Evolutionary conservation across 345 rosid genomes (phyloP), one percentile per base, ranked within the genome.

Genomic region (Anacardium occidentale): DNA sequence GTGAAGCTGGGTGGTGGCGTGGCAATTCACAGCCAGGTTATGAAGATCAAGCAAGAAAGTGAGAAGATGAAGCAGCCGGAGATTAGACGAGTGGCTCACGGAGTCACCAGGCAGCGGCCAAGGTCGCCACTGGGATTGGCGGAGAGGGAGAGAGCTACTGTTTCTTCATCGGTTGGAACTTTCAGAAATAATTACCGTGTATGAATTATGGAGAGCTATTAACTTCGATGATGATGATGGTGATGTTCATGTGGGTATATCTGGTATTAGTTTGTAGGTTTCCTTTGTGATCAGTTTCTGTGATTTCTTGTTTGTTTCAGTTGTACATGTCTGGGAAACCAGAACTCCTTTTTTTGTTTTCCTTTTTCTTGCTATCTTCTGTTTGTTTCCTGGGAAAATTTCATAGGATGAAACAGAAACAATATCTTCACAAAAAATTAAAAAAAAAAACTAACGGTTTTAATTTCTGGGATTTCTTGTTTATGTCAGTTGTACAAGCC

Each of bases 91-190:
- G 74, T 77, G 44, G 70, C 77, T 14, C 68, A 81, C 21, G 77
- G 76, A 48, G 66, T 85, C 72, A 57, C 22, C 52, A 77, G 86
- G 60, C 83, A 76, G 61, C 84, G 83, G 40, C 64, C 88, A 2
- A 83, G 84, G 4, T 89, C 94, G 7, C 91, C 90, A 0, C 83
- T 89, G 10, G 94, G 94, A 0, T 76, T 84, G 10, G 94, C 91
- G 1, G 76, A 82, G 73, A 81, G 86, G 4, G 78, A 86, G 22
- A 77, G 81, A 71, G 76, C 85, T 8, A 85, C 87, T 73, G 32
- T 29, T 29, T 29, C 32, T 29, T 29, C 32, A 29, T 70, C 84
- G 9, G 86, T 87, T 21, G 87, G 85, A 20, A 75, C 69, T 80
- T 53, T 69, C 66, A 62, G 51, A 65, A 59, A 66, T 14, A 59